These are phyloP conservation scores for Phytophthora pinifolia DNA, from an alignment of 352 stramenopile species.

Conservation along the genomic window DNA sequence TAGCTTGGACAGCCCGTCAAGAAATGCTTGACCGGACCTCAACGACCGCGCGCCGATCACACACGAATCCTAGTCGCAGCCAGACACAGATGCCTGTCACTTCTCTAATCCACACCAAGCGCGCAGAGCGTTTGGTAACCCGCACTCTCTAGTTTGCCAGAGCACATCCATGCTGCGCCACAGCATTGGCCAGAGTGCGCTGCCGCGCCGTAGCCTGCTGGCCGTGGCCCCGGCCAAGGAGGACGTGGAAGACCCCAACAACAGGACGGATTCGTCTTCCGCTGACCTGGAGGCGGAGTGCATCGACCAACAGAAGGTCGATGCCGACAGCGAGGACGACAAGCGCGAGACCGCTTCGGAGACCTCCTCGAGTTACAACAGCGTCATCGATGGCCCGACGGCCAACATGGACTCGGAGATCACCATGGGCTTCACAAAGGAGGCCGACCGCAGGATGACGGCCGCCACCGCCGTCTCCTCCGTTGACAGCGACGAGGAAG, in stretches of 20 bases:
- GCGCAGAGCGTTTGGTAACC: constrained; percentile 17
- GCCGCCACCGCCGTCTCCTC: constrained; percentile 27
- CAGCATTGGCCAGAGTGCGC: constrained; percentile 25
- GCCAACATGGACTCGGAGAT: constrained; percentile 17
- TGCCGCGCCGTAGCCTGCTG: constrained; percentile 25
- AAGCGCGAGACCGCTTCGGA: constrained; percentile 20
- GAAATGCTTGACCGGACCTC: constrained; percentile 18
- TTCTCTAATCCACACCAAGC: constrained; percentile 28
- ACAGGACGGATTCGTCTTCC: constrained; percentile 19
- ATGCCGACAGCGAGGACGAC: constrained; percentile 15
- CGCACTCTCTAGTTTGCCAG: constrained; percentile 6
- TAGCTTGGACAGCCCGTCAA: constrained; percentile 25
- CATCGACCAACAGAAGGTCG: constrained; percentile 10
- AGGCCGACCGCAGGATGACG: constrained; percentile 26
- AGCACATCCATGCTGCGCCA: constrained; percentile 27
- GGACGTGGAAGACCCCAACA: constrained; percentile 8
- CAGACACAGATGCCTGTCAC: constrained; percentile 10
- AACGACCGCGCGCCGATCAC: constrained; percentile 12
- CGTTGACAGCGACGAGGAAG: constrained; percentile 8
- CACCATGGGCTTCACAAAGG: constrained; percentile 19
- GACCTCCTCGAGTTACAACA: constrained; percentile 30
- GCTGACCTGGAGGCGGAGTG: constrained; percentile 28
- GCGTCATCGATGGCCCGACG: constrained; percentile 4
- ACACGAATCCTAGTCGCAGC: constrained; percentile 5
- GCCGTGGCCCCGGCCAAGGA: constrained; percentile 3